These are phyloP conservation scores for Microdochium nivale DNA, from an alignment of 2,329 filamentous ascomycete genomes.

Conservation along the genomic window DNA sequence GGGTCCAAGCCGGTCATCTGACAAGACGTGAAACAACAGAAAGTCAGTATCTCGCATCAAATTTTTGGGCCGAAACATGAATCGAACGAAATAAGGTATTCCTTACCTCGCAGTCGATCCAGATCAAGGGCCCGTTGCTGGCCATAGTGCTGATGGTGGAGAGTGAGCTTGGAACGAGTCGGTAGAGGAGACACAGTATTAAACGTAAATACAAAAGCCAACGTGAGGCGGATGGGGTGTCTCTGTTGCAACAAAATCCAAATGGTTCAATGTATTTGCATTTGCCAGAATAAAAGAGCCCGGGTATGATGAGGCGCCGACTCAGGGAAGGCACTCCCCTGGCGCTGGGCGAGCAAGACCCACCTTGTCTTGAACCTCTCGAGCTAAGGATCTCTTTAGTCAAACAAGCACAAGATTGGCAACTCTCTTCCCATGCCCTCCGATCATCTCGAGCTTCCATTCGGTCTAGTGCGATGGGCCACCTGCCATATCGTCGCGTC, in stretches of 20 bases:
- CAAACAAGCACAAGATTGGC: too few relatives aligned
- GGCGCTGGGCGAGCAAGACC: background rate
- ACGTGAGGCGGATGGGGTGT: background rate
- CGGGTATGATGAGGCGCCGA: background rate
- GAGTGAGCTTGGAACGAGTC: background rate
- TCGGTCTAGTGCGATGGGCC: too few relatives aligned
- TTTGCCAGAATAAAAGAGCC: too few relatives aligned
- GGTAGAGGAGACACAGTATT: too few relatives aligned
- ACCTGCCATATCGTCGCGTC: background rate
- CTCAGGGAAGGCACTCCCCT: background rate
- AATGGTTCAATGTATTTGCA: too few relatives aligned
- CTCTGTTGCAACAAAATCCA: too few relatives aligned
- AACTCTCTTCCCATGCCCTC: too few relatives aligned
- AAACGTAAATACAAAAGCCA: too few relatives aligned
- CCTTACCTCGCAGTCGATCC: constrained; percentile 64
- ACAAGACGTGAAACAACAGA: constrained; percentile 3
- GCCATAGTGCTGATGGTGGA: constrained; percentile 4
- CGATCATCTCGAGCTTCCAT: too few relatives aligned
- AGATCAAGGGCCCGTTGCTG: constrained; percentile 54
- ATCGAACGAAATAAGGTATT: constrained; percentile 43
- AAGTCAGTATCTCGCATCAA: background rate
- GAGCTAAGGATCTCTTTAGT: too few relatives aligned
- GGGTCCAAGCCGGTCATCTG: constrained; percentile 89
- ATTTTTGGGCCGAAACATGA: background rate
- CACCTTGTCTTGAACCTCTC: background rate